Conservation (phyloP, 768 basidiomycete genomes). For the Dacryopinax spathularia region DNA sequence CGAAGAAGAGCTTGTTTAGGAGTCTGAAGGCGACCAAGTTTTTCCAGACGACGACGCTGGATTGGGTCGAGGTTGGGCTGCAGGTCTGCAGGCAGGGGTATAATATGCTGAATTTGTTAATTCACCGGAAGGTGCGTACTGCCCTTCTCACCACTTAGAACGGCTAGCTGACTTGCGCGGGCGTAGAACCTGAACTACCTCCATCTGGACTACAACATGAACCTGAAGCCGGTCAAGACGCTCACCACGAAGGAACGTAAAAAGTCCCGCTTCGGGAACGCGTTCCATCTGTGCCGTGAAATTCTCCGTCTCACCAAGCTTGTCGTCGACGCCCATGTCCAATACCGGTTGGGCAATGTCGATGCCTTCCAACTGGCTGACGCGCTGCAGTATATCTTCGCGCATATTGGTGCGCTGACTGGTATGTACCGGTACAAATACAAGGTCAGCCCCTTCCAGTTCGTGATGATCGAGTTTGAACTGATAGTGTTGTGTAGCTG, state of each 20-base stretch:
- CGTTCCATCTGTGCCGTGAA: conserved; percentile 95
- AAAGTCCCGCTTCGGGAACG: conserved; percentile 99
- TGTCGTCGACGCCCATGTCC: conserved; percentile 96
- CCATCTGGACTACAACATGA: conserved; percentile 97
- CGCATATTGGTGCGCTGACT: conserved; percentile 91
- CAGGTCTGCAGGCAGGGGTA: conserved; percentile 98
- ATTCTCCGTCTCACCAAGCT: conserved; percentile 95
- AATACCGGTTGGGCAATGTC: conserved; percentile 94
- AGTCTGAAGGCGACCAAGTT: conserved; percentile 98
- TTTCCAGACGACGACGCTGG: conserved; percentile 94
- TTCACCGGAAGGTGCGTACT: conserved; percentile 79
- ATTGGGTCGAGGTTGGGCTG: conserved; percentile 98
- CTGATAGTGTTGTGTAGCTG: conserved; percentile 35
- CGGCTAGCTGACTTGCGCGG: neutral
- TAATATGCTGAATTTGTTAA: conserved; percentile 97
- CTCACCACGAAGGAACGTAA: conserved; percentile 98
- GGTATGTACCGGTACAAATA: conserved; percentile 99
- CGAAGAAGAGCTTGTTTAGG: conserved; percentile 92
- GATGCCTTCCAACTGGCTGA: conserved; percentile 99
- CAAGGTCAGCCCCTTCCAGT: conserved; percentile 42
- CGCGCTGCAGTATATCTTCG: conserved; percentile 94
- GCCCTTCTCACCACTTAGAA: neutral
- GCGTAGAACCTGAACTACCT: conserved; percentile 79
- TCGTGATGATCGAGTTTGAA: neutral
- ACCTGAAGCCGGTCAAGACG: conserved; percentile 86